Base-by-base conservation (phyloP, 768 basidiomycete species). In the Kwoniella dejecticola region DNA sequence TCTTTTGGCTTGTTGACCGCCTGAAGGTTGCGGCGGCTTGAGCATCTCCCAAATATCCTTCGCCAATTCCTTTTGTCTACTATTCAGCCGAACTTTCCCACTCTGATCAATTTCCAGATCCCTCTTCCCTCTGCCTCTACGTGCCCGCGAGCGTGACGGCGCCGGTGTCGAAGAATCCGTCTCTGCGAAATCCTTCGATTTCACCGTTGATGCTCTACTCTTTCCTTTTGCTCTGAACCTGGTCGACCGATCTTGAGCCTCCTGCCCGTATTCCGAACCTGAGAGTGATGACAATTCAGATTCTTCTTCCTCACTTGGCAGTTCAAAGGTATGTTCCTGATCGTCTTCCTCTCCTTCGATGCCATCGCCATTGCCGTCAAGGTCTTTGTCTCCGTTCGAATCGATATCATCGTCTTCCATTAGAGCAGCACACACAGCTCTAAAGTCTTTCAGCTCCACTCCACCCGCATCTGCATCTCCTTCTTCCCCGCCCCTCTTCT, bases 391-490 rank as follows among this genome's bases (percentile, higher is more conserved):
- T 10, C 26, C 52, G 36, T 58, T 50, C 7, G 50, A 54, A 13
- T 55, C 60, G 2, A 56, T 53, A 21, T 15, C 33, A 36, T 36
- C 33, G 15, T 36, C 33, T 36, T 48, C 66, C 77, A 78, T 76
- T 27, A 78, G 47, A 26, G 76, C 77, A 8, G 74, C 77, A 45
- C 72, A 75, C 5, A 78, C 77, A 27, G 75, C 74, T 47, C 75
- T 42, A 46, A 78, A 78, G 52, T 78, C 77, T 30, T 73, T 74
- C 52, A 57, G 17, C 30, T 64, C 64, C 15, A 75, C 74, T 8
- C 71, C 74, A 5, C 38, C 57, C 0, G 42, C 42, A 33, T 60
- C 62, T 38, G 59, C 55, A 3, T 70, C 64, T 17, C 48, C 53
- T 10, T 47, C 46, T 11, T 31, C 31, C 23, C 19, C 6, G 30